A percentile compares a stretch with the other conserved stretches of the same genome.
Evolutionary conservation across 371 early-diverging fungal genomes (phyloP).

Genomic region (Amoeboradix gromovi): DNA sequence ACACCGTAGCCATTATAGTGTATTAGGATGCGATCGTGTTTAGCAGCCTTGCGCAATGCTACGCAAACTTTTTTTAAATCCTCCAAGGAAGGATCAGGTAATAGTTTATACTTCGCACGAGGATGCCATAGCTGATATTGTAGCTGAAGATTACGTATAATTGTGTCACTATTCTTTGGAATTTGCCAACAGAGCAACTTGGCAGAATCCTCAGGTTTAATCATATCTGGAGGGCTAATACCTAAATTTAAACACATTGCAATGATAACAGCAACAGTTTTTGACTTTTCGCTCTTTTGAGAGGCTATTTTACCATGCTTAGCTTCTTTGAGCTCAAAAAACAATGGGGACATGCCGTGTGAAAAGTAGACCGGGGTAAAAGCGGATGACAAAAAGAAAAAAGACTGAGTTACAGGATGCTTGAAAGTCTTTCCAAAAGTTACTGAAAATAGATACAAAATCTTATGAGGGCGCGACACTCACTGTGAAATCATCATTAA

Average conservation of each 20-base stretch:
- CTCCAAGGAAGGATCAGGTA: slow-evolving; percentile 62
- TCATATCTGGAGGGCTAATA: slow-evolving; percentile 77
- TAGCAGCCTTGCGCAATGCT: slow-evolving; percentile 45
- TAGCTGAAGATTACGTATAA: slow-evolving; percentile 54
- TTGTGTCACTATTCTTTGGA: slow-evolving; percentile 20
- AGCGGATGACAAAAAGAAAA: no score
- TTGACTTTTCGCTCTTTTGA: slow-evolving; percentile 14
- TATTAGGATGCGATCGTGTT: slow-evolving; percentile 72
- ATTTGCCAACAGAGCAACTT: slow-evolving; percentile 58
- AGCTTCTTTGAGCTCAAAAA: not conserved
- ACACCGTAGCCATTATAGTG: slow-evolving; percentile 96
- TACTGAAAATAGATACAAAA: no score
- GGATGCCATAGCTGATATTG: slow-evolving; percentile 76
- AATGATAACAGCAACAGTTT: slow-evolving; percentile 30
- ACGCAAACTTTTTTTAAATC: slow-evolving; percentile 61
- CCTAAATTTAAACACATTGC: slow-evolving; percentile 80
- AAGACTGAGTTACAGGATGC: no score
- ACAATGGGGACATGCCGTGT: no score
- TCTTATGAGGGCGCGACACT: no score
- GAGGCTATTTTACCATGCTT: not conserved
- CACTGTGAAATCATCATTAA: no score
- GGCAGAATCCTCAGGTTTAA: slow-evolving; percentile 57
- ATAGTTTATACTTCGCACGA: slow-evolving; percentile 46
- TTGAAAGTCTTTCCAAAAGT: no score
- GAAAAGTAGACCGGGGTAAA: no score